Percentiles rank a stretch among this genome's conserved stretches.
Conservation (phyloP, 2,329 filamentous ascomycete species). For the Paecilomyces niveus region DNA sequence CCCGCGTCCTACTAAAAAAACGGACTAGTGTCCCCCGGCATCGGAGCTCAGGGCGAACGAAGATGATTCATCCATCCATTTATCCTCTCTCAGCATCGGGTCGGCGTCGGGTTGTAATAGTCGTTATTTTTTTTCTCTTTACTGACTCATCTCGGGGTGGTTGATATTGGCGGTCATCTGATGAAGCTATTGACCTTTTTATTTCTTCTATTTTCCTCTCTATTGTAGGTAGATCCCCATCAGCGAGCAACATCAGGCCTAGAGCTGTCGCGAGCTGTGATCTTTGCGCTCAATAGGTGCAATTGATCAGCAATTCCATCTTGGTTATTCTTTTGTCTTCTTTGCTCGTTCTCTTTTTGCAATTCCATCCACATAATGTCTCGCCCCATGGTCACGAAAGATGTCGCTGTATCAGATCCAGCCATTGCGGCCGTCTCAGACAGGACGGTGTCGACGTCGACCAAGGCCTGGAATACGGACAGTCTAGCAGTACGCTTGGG, state of each 20-base stretch:
- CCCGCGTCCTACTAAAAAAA: background rate
- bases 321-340: background rate
- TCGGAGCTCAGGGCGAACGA: background rate
- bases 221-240: background rate
- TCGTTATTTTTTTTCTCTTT: background rate
- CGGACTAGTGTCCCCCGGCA: background rate
- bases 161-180: background rate
- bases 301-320: background rate
- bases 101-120: background rate
- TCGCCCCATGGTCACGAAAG: conserved; percentile 19
- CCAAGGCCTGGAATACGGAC: conserved; percentile 62
- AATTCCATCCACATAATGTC: conserved; percentile 17
- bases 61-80: background rate
- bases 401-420: conserved; percentile 11
- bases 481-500: conserved; percentile 61
- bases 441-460: conserved; percentile 6
- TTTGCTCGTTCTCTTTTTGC: background rate
- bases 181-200: background rate
- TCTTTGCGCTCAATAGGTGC: background rate
- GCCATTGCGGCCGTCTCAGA: conserved; percentile 16
- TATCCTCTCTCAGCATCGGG: background rate
- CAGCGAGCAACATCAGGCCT: background rate
- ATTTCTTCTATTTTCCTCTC: background rate
- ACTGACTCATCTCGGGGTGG: background rate
- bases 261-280: background rate